Evolutionary conservation across 768 basidiomycete species (phyloP), one percentile per base, ranked within the genome.

Genomic region (Postia placenta): DNA sequence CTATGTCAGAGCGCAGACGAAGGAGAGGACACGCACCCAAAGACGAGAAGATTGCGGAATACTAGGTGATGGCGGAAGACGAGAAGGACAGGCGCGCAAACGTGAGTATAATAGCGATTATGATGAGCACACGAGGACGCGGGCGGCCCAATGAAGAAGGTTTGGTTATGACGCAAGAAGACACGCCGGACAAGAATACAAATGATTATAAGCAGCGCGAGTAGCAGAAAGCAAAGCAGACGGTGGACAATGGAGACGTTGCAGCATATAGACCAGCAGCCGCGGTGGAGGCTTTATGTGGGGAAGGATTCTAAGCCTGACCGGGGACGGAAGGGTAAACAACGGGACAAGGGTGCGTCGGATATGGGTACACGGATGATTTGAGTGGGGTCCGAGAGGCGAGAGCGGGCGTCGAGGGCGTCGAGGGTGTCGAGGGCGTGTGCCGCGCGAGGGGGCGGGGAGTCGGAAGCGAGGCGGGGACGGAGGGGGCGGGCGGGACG

Each of bases 371-470:
- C n/a, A n/a, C n/a, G n/a, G n/a, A n/a, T n/a, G n/a, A n/a, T n/a
- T n/a, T n/a, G n/a, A n/a, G n/a, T n/a, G n/a, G n/a, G n/a, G n/a
- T n/a, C n/a, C n/a, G n/a, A n/a, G n/a, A n/a, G 48, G 48, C 43
- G 36, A 26, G 30, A 36, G 41, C 50, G 49, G 9, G 47, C 45
- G 50, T 51, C 40, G 40, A 27, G 30, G n/a, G 35, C 11, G 50
- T 44, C 15, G 20, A 39, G 44, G 25, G 42, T 38, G 38, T 41
- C 35, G 23, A 12, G 20, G 42, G 36, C 5, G 39, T 2, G 49
- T 27, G 22, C 75, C 74, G 48, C 72, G 54, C 48, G 62, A 49
- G 69, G 54, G 59, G 72, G 72, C 47, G 54, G 44, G 30, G 53
- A 45, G 43, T 46, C 42, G 35, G 71, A 71, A 49, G 70, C 37